Evolutionary conservation across 2,329 filamentous ascomycete species (phyloP).

Genomic region (Trichoderma sp.): DNA sequence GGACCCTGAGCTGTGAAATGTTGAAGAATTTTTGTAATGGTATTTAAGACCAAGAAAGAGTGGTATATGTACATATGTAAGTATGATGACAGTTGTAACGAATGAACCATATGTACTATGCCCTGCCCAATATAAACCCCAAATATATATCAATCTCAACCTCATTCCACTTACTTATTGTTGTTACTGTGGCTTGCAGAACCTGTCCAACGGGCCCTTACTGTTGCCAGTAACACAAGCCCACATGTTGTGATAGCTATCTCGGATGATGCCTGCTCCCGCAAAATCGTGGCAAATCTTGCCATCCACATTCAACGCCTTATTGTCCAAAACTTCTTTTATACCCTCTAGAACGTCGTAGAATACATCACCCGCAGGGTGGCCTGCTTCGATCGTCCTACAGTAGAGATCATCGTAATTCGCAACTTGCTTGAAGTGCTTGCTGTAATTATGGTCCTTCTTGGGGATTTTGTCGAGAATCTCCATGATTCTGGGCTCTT

Average conservation of each 20-base stretch:
- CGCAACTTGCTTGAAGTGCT: not conserved
- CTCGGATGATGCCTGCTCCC: not conserved
- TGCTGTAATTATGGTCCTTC: not conserved
- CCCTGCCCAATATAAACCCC: not conserved
- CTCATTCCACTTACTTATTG: not conserved
- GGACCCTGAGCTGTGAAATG: not conserved
- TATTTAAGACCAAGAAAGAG: not conserved
- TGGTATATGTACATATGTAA: not conserved
- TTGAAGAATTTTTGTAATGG: not conserved
- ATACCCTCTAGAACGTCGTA: not conserved
- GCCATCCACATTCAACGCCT: not conserved
- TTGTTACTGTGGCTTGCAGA: not conserved
- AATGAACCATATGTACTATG: not conserved
- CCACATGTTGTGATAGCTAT: not conserved
- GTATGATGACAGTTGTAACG: not conserved
- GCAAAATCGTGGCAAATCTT: not conserved
- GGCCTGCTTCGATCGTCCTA: not conserved
- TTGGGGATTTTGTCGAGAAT: not conserved
- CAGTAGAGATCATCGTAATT: not conserved
- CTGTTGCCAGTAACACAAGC: not conserved
- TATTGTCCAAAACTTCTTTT: not conserved
- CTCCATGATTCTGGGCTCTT: not conserved
- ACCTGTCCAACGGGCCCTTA: not conserved
- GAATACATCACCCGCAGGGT: not conserved
- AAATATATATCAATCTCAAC: not conserved